Conservation (phyloP, 2,329 filamentous ascomycete genomes). For the Beauveria brongniartii region DNA sequence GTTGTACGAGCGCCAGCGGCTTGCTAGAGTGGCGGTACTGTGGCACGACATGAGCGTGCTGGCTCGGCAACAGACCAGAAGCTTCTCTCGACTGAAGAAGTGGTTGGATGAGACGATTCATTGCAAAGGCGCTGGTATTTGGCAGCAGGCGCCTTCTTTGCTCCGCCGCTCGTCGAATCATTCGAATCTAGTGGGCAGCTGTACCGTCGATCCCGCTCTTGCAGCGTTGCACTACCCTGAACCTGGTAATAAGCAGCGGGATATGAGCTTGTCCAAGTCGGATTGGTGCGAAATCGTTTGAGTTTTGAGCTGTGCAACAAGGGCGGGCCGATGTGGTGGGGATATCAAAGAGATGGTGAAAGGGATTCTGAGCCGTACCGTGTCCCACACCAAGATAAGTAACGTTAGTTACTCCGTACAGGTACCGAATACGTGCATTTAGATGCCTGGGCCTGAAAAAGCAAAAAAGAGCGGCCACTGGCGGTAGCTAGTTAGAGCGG, state of each 20-base stretch:
- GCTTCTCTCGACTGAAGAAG: background rate
- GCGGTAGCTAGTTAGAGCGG: background rate
- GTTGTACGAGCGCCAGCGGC: background rate
- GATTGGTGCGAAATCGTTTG: background rate
- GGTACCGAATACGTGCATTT: background rate
- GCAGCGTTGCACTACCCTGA: conserved; percentile 1
- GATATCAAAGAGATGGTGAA: conserved; percentile 4
- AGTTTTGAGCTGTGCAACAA: conserved; percentile 5
- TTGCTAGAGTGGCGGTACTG: background rate
- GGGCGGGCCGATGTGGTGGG: conserved; percentile 9
- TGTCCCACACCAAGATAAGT: conserved; percentile 12
- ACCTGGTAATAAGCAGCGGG: background rate
- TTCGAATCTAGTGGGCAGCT: background rate
- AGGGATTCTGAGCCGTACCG: conserved; percentile 16
- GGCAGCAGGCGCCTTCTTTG: background rate
- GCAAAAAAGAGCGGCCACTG: background rate
- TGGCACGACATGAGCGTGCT: background rate
- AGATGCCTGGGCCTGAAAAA: background rate
- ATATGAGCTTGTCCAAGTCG: background rate
- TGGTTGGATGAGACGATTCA: no score
- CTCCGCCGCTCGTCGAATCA: background rate
- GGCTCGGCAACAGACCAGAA: background rate
- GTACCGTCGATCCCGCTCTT: background rate
- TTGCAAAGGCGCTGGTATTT: no score
- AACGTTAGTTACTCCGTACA: background rate